These are phyloP conservation scores for Candida dendrica DNA, from an alignment of 805 yeast species.

Conservation along the genomic window DNA sequence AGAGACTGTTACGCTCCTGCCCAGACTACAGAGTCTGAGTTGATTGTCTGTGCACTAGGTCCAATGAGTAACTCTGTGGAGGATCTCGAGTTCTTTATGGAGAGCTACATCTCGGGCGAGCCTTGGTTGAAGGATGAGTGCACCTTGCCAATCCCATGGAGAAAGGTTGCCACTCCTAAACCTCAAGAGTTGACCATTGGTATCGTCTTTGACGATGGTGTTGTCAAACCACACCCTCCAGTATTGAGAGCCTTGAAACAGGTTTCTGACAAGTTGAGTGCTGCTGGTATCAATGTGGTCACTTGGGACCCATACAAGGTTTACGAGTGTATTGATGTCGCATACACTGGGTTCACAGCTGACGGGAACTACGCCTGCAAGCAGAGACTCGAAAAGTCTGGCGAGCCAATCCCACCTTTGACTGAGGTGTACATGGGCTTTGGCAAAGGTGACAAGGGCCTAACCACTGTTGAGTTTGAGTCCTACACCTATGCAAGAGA, in stretches of 20 bases:
- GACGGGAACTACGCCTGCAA: slow-evolving; percentile 54
- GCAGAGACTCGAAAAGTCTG: slow-evolving; percentile 51
- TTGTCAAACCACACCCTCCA: slow-evolving; percentile 62
- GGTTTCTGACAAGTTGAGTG: slow-evolving; percentile 41
- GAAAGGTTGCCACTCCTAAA: slow-evolving; percentile 24
- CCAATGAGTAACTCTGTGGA: slow-evolving; percentile 60
- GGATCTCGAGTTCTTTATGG: slow-evolving; percentile 65
- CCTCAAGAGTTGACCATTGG: slow-evolving; percentile 47
- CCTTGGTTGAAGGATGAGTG: slow-evolving; percentile 51
- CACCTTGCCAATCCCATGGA: slow-evolving; percentile 32
- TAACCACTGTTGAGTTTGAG: not conserved
- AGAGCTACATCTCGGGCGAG: slow-evolving; percentile 44
- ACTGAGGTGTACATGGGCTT: slow-evolving; percentile 55
- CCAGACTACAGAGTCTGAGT: slow-evolving; percentile 22
- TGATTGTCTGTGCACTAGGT: slow-evolving; percentile 52
- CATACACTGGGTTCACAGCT: slow-evolving; percentile 44
- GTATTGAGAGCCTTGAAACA: slow-evolving; percentile 46
- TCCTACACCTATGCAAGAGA: slow-evolving; percentile 32
- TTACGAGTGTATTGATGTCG: slow-evolving; percentile 50
- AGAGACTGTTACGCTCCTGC: slow-evolving; percentile 29
- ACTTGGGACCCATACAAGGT: slow-evolving; percentile 50
- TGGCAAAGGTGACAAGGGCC: slow-evolving; percentile 17
- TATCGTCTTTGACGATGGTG: slow-evolving; percentile 54
- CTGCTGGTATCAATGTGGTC: slow-evolving; percentile 35
- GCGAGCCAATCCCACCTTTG: slow-evolving; percentile 63